Percentiles rank a stretch among this genome's conserved stretches.
Evolutionary conservation across 2,329 filamentous ascomycete species (phyloP).

Genomic region (Hansfordia pulvinata): DNA sequence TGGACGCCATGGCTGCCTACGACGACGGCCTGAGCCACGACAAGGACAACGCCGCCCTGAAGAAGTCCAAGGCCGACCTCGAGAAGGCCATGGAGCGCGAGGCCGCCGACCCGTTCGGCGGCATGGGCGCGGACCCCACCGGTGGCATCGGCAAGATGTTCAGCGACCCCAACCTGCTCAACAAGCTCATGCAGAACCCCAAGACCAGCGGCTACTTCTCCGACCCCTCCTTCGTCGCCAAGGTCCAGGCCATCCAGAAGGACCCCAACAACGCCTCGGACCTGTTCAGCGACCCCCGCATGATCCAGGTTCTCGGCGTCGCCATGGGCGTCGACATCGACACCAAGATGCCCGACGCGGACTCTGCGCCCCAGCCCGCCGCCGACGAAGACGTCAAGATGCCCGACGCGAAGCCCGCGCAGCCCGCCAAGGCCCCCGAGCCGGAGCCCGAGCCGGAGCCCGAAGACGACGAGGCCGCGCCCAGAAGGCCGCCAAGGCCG

Average conservation of each 20-base stretch:
- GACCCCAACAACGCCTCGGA: conserved; percentile 71
- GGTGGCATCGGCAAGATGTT: conserved; percentile 86
- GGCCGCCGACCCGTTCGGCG: conserved; percentile 20
- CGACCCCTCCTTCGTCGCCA: conserved; percentile 80
- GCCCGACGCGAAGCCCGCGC: conserved; percentile 58
- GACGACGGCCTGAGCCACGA: conserved; percentile 91
- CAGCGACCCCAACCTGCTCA: conserved; percentile 76
- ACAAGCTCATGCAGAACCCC: conserved; percentile 87
- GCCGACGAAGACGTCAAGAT: conserved; percentile 64
- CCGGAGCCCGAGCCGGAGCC: conserved; percentile 52
- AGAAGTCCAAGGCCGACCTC: conserved; percentile 73
- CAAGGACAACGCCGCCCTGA: conserved; percentile 81
- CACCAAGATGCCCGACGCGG: conserved; percentile 31
- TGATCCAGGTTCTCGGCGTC: conserved; percentile 89
- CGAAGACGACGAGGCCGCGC: conserved; percentile 72
- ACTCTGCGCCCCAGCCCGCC: conserved; percentile 19
- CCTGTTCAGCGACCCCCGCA: conserved; percentile 77
- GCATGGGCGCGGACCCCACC: conserved; percentile 45
- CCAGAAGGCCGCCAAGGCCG: conserved; percentile 82
- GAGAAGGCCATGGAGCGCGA: conserved; percentile 79
- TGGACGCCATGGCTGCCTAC: conserved; percentile 79
- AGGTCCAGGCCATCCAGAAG: conserved; percentile 66
- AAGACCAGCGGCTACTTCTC: conserved; percentile 76
- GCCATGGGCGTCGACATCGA: conserved; percentile 89
- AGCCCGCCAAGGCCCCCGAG: conserved; percentile 26